phyloP scores from a whole-genome alignment of 768 basidiomycete species.

The Hortiboletus campestris region DNA sequence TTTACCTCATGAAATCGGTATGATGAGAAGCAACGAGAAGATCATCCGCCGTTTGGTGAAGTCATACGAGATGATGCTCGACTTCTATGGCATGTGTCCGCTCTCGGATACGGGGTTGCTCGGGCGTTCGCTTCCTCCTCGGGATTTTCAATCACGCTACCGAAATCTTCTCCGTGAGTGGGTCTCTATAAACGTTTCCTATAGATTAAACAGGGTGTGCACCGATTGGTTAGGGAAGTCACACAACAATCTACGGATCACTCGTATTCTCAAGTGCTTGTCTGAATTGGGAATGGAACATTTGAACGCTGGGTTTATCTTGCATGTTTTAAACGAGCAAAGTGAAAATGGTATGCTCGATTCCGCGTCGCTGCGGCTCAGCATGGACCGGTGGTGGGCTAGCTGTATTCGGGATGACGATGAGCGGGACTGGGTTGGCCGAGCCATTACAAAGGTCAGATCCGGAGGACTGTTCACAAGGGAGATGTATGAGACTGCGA shows the following conservation, averaged over 20 bases:
- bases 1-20: constrained; percentile 58
- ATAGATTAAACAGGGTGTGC: background rate
- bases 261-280: constrained; percentile 73
- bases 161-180: constrained; percentile 65
- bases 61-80: constrained; percentile 74
- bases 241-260: constrained; percentile 78
- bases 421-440: constrained; percentile 55
- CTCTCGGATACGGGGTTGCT: constrained; percentile 58
- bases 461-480: constrained; percentile 50
- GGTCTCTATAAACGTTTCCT: background rate
- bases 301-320: constrained; percentile 62
- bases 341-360: constrained; percentile 55
- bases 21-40: constrained; percentile 50
- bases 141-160: constrained; percentile 55
- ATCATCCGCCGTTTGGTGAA: constrained; percentile 50
- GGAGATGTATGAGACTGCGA: constrained; percentile 50
- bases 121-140: constrained; percentile 46
- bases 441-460: constrained; percentile 51
- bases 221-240: constrained; percentile 45
- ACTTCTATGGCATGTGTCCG: constrained; percentile 77
- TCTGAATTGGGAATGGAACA: constrained; percentile 68
- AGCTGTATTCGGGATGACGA: constrained; percentile 65
- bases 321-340: constrained; percentile 69
- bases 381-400: constrained; percentile 81
- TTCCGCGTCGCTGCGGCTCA: constrained; percentile 45